Percentiles rank a stretch among this genome's conserved stretches.
phyloP scores from a whole-genome alignment of 2,329 filamentous ascomycete genomes.

The Cladosporium sp. region DNA sequence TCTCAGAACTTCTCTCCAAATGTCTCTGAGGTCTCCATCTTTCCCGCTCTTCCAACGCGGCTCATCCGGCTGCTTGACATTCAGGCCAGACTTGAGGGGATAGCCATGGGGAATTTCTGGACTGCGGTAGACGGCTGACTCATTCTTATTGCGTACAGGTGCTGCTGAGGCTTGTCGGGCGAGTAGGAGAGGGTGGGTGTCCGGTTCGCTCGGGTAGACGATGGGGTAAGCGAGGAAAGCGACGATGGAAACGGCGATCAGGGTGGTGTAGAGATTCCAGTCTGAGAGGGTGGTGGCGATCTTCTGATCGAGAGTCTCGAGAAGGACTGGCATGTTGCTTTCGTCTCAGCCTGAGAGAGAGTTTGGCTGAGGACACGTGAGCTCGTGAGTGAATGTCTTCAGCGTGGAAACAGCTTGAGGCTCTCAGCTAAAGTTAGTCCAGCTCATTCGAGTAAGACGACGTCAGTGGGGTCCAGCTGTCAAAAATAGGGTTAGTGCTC shows the following conservation, averaged over 20 bases:
- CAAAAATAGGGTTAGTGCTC: not conserved
- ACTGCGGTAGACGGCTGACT: slow-evolving; percentile 85
- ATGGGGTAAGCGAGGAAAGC: slow-evolving; percentile 71
- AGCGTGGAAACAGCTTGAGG: not conserved
- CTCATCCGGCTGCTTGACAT: slow-evolving; percentile 76
- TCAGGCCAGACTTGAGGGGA: slow-evolving; percentile 73
- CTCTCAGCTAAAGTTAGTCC: not conserved
- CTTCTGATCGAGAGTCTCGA: slow-evolving; percentile 71
- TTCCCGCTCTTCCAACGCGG: slow-evolving; percentile 82
- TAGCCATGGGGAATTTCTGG: slow-evolving; percentile 83
- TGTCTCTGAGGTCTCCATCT: slow-evolving; percentile 85
- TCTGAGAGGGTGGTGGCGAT: slow-evolving; percentile 70
- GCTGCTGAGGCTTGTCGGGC: slow-evolving; percentile 79
- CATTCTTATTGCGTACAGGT: slow-evolving; percentile 76
- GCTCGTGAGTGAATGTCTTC: not conserved
- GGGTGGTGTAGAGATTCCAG: slow-evolving; percentile 81
- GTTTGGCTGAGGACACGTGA: not conserved
- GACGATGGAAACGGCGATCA: slow-evolving; percentile 67
- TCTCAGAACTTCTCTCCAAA: slow-evolving; percentile 71
- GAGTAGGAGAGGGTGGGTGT: slow-evolving; percentile 88
- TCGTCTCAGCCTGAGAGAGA: not conserved
- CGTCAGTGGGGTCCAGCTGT: slow-evolving; percentile 5
- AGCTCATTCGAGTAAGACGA: not conserved
- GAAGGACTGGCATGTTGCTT: slow-evolving; percentile 46
- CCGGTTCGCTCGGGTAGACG: slow-evolving; percentile 73